Evolutionary conservation across 768 basidiomycete species (phyloP).

Genomic region (Rhizopogon vesiculosus): DNA sequence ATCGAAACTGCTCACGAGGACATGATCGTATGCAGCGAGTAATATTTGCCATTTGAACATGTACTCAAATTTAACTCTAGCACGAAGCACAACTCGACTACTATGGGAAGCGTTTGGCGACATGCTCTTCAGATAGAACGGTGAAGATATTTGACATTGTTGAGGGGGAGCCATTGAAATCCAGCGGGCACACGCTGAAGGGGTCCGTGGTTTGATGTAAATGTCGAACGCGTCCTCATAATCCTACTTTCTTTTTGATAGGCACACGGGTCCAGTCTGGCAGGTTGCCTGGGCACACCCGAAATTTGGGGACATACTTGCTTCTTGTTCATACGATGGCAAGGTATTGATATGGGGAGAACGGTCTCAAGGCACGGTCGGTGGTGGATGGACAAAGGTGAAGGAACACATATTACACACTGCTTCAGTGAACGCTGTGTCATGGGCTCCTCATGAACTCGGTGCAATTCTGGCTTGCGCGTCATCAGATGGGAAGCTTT

Average conservation of each 20-base stretch:
- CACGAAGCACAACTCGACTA: slow-evolving; percentile 99
- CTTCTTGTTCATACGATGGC: slow-evolving; percentile 98
- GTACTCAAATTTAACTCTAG: slow-evolving; percentile 35
- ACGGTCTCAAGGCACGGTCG: slow-evolving; percentile 46
- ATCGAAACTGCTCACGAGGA: slow-evolving; percentile 97
- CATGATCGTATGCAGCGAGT: slow-evolving; percentile 72
- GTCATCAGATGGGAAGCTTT: slow-evolving; percentile 94
- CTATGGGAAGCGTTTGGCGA: slow-evolving; percentile 94
- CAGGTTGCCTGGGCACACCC: slow-evolving; percentile 98
- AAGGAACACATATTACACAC: slow-evolving; percentile 94
- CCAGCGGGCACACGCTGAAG: slow-evolving; percentile 67
- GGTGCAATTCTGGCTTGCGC: slow-evolving; percentile 97
- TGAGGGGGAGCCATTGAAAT: slow-evolving; percentile 74
- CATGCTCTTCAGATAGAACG: slow-evolving; percentile 93
- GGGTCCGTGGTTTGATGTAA: slow-evolving; percentile 48
- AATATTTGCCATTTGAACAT: not conserved
- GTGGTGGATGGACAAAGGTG: slow-evolving; percentile 84
- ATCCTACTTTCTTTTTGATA: slow-evolving; percentile 23
- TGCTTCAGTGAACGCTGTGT: slow-evolving; percentile 95
- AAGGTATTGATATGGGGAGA: slow-evolving; percentile 99
- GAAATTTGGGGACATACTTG: slow-evolving; percentile 93
- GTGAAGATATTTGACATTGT: slow-evolving; percentile 95
- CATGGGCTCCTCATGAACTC: slow-evolving; percentile 98
- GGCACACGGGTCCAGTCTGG: slow-evolving; percentile 98
- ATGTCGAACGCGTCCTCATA: not conserved